Base-by-base conservation (phyloP, 805 yeast genomes). In the Candida corydali region DNA sequence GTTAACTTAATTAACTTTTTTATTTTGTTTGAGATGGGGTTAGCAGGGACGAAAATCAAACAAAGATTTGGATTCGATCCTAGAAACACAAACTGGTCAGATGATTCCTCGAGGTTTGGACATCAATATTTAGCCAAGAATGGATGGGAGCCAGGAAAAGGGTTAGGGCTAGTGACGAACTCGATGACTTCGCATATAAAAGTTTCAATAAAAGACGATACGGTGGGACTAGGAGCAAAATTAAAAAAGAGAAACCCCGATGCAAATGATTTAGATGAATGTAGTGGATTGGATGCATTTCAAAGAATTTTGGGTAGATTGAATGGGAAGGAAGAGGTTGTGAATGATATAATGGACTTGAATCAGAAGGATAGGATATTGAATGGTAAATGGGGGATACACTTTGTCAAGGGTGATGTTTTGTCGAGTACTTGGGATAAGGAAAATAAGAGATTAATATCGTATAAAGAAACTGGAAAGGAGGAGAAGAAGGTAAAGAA, bases 81-180 rank as follows among this genome's bases (percentile, higher is more conserved):
- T 12, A 70, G 98, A 53, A 91, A 91, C 53, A 89, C 96, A 1
- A 75, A 79, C 43, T 91, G 98, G 98, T 82, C 96, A 17, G 87
- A 87, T 53, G 86, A 86, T 50, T 78, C 82, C 0, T 67, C 70
- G 3, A 64, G 96, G 35, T 91, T 91, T 52, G 98, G 98, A 0
- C 96, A 85, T 56, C 77, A 82, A 51, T 88, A 88, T 58, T 59
- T 91, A 41, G 78, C 78, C 43, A 81, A 77, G 47, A 66, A 81
- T 54, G 98, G 98, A 12, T 91, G 98, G 98, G 73, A 69, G 36
- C 95, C 95, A 2, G 98, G 98, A 14, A 65, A 69, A 43, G 98
- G 98, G 6, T 70, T 91, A 15, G 98, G 98, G 2, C 56, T 76
- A 34, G 80, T 75, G 1, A 57, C 59, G 14, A 76, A 80, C 51